phyloP scores from a whole-genome alignment of 164 flowering plant genomes.

The Vitis vinifera region ASM3070453v1 NC_081809.1:4835001-4835500 shows the following conservation, averaged over 20 bases:
- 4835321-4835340: constrained; percentile 78
- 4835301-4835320: constrained; percentile 87
- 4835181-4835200: neutral
- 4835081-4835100: constrained; percentile 97
- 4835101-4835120: constrained; percentile 47
- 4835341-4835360: constrained; percentile 34
- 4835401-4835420: no score
- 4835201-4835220: constrained; percentile 7
- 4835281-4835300: constrained; percentile 94
- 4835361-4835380: neutral
- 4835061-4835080: constrained; percentile 99
- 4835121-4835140: neutral
- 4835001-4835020: constrained; percentile 23
- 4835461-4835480: no score
- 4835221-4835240: constrained; percentile 37
- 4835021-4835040: constrained; percentile 99
- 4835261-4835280: constrained; percentile 97
- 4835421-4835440: no score
- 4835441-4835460: no score
- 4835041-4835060: constrained; percentile 99
- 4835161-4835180: neutral
- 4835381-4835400: neutral
- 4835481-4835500: no score
- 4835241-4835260: constrained; percentile 88
- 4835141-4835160: neutral